Percentiles rank a stretch among this genome's conserved stretches.
Conservation (phyloP, 2,329 filamentous ascomycete genomes). For the Herpomyces periplanetae region DNA sequence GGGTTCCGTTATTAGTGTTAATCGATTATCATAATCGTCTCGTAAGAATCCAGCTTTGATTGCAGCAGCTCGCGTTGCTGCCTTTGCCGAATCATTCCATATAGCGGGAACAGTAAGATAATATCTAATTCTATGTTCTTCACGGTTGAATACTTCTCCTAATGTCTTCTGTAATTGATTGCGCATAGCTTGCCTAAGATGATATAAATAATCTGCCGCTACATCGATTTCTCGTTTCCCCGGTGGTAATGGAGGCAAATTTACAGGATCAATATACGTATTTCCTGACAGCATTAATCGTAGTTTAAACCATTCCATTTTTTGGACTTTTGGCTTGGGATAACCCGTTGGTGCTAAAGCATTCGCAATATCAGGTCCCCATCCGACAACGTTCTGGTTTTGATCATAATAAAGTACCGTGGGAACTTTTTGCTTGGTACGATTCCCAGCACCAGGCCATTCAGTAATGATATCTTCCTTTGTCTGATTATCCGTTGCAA, state of each 20-base stretch:
- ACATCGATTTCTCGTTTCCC: constrained; percentile 98
- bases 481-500: constrained; percentile 78
- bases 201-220: constrained; percentile 94
- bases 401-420: constrained; percentile 99
- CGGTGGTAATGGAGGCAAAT: constrained; percentile 74
- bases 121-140: constrained; percentile 90
- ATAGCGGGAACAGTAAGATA: constrained; percentile 96
- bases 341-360: constrained; percentile 85
- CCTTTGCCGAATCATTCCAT: constrained; percentile 96
- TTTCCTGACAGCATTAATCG: constrained; percentile 95
- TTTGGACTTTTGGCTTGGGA: constrained; percentile 85
- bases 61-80: constrained; percentile 67
- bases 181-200: constrained; percentile 83
- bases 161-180: constrained; percentile 79
- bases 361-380: constrained; percentile 91
- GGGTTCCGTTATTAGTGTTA: constrained; percentile 78
- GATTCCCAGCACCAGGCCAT: constrained; percentile 87
- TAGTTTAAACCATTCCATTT: constrained; percentile 98
- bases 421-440: constrained; percentile 96
- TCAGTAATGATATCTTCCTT: constrained; percentile 97
- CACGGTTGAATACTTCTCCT: constrained; percentile 84
- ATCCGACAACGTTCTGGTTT: constrained; percentile 97
- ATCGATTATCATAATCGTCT: constrained; percentile 82
- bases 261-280: constrained; percentile 96
- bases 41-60: constrained; percentile 87